A percentile compares a stretch with the other conserved stretches of the same genome.
phyloP scores from a whole-genome alignment of 2,329 filamentous ascomycete genomes.

The Trichoderma polysporum region DNA sequence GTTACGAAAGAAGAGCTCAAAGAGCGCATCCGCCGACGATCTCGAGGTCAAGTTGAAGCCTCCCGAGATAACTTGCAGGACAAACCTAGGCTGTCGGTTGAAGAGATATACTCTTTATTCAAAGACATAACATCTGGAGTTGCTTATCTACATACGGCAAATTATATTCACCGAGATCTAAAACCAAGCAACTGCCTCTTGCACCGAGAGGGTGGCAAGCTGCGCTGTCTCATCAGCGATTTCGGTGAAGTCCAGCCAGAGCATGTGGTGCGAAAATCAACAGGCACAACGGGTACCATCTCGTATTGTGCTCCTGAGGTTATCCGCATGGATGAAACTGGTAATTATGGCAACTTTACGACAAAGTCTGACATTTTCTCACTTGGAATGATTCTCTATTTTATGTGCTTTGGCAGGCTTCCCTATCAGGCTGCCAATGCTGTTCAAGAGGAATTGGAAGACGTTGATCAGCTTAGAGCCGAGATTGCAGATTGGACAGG shows the following conservation, averaged over 20 bases:
- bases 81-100: conserved; percentile 61
- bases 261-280: conserved; percentile 78
- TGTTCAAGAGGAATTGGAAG: conserved; percentile 87
- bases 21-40: conserved; percentile 78
- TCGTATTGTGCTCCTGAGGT: conserved; percentile 98
- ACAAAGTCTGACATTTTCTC: conserved; percentile 99
- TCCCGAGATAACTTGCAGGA: conserved; percentile 48
- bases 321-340: conserved; percentile 64
- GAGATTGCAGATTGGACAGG: conserved; percentile 89
- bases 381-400: conserved; percentile 96
- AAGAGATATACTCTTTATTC: conserved; percentile 96
- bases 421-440: conserved; percentile 84
- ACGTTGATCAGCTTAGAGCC: conserved; percentile 76
- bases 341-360: conserved; percentile 86
- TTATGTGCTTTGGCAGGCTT: conserved; percentile 89
- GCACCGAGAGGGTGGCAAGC: conserved; percentile 68
- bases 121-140: conserved; percentile 91
- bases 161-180: conserved; percentile 93
- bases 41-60: conserved; percentile 71
- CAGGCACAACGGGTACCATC: conserved; percentile 91
- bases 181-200: conserved; percentile 96
- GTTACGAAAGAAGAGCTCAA: conserved; percentile 83
- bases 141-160: conserved; percentile 83
- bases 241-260: conserved; percentile 95
- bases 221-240: conserved; percentile 88